These are phyloP conservation scores for Aspergillus sp. DNA, from an alignment of 2,329 filamentous ascomycete genomes.

Conservation along the genomic window DNA sequence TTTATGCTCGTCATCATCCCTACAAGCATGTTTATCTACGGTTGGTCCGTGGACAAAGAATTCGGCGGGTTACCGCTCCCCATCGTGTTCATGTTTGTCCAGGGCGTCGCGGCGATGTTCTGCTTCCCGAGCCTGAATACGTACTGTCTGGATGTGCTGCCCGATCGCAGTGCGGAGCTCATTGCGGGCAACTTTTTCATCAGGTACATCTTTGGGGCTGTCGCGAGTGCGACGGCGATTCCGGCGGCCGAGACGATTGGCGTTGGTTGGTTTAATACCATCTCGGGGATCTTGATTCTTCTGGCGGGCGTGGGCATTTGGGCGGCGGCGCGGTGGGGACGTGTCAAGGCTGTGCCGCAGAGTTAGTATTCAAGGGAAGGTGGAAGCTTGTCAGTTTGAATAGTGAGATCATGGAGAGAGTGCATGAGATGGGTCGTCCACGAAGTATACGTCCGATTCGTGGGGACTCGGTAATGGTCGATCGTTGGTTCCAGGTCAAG, in stretches of 20 bases:
- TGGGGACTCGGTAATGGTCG: no score
- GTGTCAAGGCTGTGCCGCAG: neutral
- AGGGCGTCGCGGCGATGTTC: slow-evolving; percentile 75
- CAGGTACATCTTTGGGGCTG: slow-evolving; percentile 74
- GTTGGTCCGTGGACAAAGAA: slow-evolving; percentile 63
- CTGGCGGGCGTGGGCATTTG: neutral
- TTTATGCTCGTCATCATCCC: slow-evolving; percentile 65
- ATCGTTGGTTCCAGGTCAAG: no score
- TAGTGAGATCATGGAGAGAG: no score
- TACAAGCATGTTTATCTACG: slow-evolving; percentile 69
- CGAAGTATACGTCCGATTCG: no score
- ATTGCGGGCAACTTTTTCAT: slow-evolving; percentile 80
- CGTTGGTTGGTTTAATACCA: slow-evolving; percentile 80
- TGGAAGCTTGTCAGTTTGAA: no score
- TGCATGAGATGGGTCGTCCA: no score
- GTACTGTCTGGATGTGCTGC: slow-evolving; percentile 84
- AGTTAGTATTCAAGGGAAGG: neutral
- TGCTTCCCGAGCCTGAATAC: slow-evolving; percentile 78
- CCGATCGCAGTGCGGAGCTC: slow-evolving; percentile 69
- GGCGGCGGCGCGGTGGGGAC: slow-evolving; percentile 4
- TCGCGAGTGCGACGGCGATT: slow-evolving; percentile 71
- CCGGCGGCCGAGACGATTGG: slow-evolving; percentile 76
- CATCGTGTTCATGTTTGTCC: slow-evolving; percentile 73
- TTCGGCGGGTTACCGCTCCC: slow-evolving; percentile 63
- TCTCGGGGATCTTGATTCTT: slow-evolving; percentile 53